Percentiles rank a stretch among this genome's conserved stretches.
Evolutionary conservation across 2,329 filamentous ascomycete species (phyloP).

Genomic region (Fusarium chlamydosporum): DNA sequence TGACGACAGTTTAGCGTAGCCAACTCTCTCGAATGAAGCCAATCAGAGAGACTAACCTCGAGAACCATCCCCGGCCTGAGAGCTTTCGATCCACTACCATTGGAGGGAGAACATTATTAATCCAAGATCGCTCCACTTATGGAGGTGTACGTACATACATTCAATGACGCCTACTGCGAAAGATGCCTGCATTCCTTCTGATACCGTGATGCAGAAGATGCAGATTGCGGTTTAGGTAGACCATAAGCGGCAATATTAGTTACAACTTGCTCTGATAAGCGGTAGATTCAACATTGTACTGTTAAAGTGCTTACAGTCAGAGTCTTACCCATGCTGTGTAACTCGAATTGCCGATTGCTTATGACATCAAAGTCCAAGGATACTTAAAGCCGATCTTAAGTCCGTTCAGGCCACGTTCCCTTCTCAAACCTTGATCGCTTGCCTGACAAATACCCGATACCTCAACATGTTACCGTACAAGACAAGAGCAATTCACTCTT

Average conservation of each 20-base stretch:
- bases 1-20: conserved; percentile 33
- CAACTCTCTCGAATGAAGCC: not conserved
- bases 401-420: conserved; percentile 20
- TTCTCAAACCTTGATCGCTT: not conserved
- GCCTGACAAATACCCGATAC: not conserved
- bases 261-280: not conserved
- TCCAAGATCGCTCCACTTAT: conserved; percentile 21
- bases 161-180: conserved; percentile 28
- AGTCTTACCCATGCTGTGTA: not conserved
- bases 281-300: not conserved
- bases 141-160: not conserved
- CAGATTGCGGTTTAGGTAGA: not conserved
- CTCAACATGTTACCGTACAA: not conserved
- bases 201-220: too few species aligned
- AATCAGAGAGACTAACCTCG: conserved; percentile 4
- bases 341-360: not conserved
- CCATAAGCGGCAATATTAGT: not conserved
- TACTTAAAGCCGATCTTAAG: conserved; percentile 32
- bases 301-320: conserved; percentile 11
- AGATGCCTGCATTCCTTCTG: not conserved
- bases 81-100: not conserved
- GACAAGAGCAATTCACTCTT: not conserved
- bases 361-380: conserved; percentile 6
- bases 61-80: not conserved
- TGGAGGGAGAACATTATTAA: conserved; percentile 33